Base-by-base conservation (phyloP, 441 rosid genomes). In the Erodium moschatum region DNA sequence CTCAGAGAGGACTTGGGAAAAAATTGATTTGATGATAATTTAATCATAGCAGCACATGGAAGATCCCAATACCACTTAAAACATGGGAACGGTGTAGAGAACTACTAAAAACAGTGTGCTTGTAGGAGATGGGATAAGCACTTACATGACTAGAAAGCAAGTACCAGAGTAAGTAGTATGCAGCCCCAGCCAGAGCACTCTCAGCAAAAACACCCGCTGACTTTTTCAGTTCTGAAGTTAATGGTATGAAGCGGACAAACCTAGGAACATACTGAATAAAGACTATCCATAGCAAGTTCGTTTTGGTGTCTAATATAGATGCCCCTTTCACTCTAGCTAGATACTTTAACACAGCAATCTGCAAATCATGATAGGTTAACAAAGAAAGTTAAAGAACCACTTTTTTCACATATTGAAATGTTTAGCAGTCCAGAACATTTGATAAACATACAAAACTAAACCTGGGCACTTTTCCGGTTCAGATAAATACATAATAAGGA, bases 131-230 rank as follows among this genome's bases (percentile, higher is more conserved):
- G 44, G 9, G 7, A 38, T 38, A 9, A 67, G 46, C 8, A 76
- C 95, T 83, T 80, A 89, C 97, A 80, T 93, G 97, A 72, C 98
- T 89, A 15, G 93, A 89, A 70, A 91, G 91, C 84, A 93, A 64
- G 82, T 91, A 93, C 96, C 98, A 93, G 7, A 93, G 92, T 42
- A 93, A 84, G 73, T 93, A 93, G 78, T 93, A 89, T 6, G 93
- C 93, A 24, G 95, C 97, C 70, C 96, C 96, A 60, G 85, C 85
- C 88, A 86, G 84, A 31, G 96, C 96, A 33, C 96, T 86, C 52
- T 93, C 97, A 52, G 96, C 97, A 40, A 93, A 89, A 64, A 79
- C 96, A 56, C 97, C 98, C 0, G 96, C 92, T 4, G 89, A 76
- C 83, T 89, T 93, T 74, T 91, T 91, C 66, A 93, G 76, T 67